Evolutionary conservation across 1,284 basidiomycete genomes (phyloP).

Genomic region (Exobasidium cylindrosporum): DNA sequence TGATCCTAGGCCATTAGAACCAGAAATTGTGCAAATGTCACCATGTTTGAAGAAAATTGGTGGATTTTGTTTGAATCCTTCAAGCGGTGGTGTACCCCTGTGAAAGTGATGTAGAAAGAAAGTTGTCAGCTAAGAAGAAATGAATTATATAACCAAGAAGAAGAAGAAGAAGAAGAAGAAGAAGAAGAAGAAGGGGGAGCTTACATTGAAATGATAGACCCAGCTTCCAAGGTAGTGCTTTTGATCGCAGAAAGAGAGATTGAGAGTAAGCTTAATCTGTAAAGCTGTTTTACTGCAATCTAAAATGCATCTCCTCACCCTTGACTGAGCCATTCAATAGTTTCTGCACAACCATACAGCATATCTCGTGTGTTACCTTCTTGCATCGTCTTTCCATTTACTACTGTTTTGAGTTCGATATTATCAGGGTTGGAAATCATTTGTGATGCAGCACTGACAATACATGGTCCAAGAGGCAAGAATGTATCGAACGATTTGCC

Average conservation of each 20-base stretch:
- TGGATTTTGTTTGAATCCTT: conserved; percentile 72
- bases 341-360: conserved; percentile 45
- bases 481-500: conserved; percentile 33
- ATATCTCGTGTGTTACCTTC: conserved; percentile 65
- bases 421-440: conserved; percentile 69
- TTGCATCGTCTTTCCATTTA: conserved; percentile 59
- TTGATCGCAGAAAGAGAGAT: too few relatives aligned
- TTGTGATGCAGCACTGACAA: conserved; percentile 52
- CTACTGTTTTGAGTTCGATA: conserved; percentile 63
- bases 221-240: conserved; percentile 74
- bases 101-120: conserved; percentile 48
- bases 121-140: too few relatives aligned
- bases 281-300: not conserved
- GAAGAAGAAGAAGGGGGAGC: too few relatives aligned
- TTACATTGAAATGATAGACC: conserved; percentile 77
- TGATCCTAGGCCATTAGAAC: conserved; percentile 60
- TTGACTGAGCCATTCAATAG: conserved; percentile 27
- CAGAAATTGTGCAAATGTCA: conserved; percentile 67
- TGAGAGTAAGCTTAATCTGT: not conserved
- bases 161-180: too few relatives aligned
- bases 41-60: conserved; percentile 71
- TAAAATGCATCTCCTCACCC: too few relatives aligned
- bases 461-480: conserved; percentile 25
- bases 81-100: conserved; percentile 57
- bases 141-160: too few relatives aligned